These are phyloP conservation scores for Triadica sebifera DNA, from an alignment of 345 rosid genomes.

Conservation along the genomic window DNA sequence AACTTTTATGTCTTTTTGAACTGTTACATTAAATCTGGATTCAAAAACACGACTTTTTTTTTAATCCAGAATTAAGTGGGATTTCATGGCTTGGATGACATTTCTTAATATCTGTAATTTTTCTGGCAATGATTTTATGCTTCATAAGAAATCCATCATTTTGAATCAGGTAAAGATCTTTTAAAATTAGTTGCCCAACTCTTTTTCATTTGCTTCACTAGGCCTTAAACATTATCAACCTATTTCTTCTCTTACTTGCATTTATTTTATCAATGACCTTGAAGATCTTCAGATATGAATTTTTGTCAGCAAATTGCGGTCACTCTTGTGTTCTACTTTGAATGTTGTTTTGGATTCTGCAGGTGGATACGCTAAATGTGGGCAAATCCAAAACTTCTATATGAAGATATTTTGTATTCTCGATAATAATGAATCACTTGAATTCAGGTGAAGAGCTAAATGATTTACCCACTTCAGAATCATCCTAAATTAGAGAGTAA, in stretches of 20 bases:
- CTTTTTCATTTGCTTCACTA: not conserved
- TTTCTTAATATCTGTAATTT: not conserved
- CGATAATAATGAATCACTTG: not conserved
- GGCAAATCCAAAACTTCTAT: too few species aligned
- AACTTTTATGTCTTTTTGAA: not conserved
- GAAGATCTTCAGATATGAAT: not conserved
- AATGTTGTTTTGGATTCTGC: not conserved
- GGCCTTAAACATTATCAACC: too few species aligned
- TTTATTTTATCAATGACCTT: not conserved
- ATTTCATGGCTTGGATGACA: not conserved
- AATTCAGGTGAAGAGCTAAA: not conserved
- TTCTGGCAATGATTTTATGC: not conserved
- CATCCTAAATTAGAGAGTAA: too few species aligned
- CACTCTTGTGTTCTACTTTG: not conserved
- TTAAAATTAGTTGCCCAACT: not conserved
- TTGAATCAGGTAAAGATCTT: not conserved
- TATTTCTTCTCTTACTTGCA: not conserved
- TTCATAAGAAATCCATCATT: not conserved
- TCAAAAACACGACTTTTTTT: too few species aligned
- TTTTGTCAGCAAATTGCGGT: not conserved
- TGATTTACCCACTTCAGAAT: not conserved
- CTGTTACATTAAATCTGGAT: not conserved
- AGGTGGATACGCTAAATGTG: not conserved
- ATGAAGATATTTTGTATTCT: not conserved
- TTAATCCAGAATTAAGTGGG: not conserved